phyloP scores from a whole-genome alignment of 2,329 filamentous ascomycete genomes.

The Alternaria sp. region DNA sequence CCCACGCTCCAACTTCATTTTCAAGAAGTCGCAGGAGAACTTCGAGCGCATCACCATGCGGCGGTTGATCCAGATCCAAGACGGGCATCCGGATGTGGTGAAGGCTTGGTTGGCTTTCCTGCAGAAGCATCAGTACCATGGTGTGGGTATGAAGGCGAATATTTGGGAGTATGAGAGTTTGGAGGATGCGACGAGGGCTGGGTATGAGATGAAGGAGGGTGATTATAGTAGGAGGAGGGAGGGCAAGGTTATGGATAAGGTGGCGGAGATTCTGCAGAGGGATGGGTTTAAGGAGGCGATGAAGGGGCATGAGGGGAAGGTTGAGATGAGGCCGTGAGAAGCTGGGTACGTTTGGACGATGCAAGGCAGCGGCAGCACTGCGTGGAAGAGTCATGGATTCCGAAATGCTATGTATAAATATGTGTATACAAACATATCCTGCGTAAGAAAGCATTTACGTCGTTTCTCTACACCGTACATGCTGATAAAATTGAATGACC shows the following conservation, averaged over 20 bases:
- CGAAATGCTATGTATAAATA: background rate
- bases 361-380: too few relatives aligned
- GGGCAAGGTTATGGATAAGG: conserved; percentile 41
- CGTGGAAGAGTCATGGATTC: background rate
- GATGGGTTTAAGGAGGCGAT: conserved; percentile 42
- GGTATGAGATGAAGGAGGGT: conserved; percentile 33
- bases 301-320: conserved; percentile 30
- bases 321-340: conserved; percentile 31
- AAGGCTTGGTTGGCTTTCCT: conserved; percentile 92
- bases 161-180: conserved; percentile 85
- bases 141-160: conserved; percentile 99
- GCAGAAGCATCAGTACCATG: conserved; percentile 89
- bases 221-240: conserved; percentile 40
- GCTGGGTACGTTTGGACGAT: background rate
- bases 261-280: conserved; percentile 41
- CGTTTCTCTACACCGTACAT: background rate
- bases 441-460: background rate
- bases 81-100: conserved; percentile 86
- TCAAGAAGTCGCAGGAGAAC: conserved; percentile 98
- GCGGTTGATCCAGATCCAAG: conserved; percentile 87
- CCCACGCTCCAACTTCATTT: conserved; percentile 84
- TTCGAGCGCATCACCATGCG: conserved; percentile 90
- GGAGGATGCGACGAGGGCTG: conserved; percentile 47
- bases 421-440: background rate
- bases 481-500: background rate